Evolutionary conservation across 148 eudicot genomes (phyloP), one percentile per base, ranked within the genome.

Genomic region (Simmondsia chinensis): DNA sequence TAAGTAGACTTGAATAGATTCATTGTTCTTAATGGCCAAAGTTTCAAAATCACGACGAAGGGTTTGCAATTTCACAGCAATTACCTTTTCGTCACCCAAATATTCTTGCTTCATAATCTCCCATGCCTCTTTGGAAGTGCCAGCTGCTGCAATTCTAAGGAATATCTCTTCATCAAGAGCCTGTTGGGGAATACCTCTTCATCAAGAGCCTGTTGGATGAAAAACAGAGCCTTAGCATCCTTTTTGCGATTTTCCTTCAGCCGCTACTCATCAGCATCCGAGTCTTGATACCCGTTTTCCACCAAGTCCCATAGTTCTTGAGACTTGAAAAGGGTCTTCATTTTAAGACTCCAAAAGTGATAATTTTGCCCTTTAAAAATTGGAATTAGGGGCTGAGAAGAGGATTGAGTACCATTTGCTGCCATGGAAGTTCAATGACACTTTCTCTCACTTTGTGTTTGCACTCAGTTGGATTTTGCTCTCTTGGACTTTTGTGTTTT

Each of bases 271-370:
- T 10, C 23, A 2, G 36, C 56, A 11, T 39, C 23, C 25, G 21
- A 16, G 4, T 34, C 43, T 4, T 2, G 29, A 12, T 32, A 50
- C 1, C 32, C 43, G 3, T 3, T 35, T 25, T 51, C 46, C 7
- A 51, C 45, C 11, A 51, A 39, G 34, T 51, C 33, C 56, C 35
- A 51, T n/a, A n/a, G n/a, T n/a, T n/a, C n/a, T n/a, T n/a, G n/a
- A n/a, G n/a, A n/a, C n/a, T n/a, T n/a, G n/a, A n/a, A n/a, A n/a
- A n/a, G n/a, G n/a, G n/a, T n/a, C n/a, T n/a, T n/a, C n/a, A n/a
- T n/a, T n/a, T n/a, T n/a, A n/a, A n/a, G n/a, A n/a, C n/a, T n/a
- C n/a, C n/a, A n/a, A n/a, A n/a, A n/a, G n/a, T n/a, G n/a, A n/a
- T n/a, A n/a, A n/a, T n/a, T n/a, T n/a, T n/a, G n/a, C n/a, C n/a